A percentile compares a stretch with the other conserved stretches of the same genome.
phyloP scores from a whole-genome alignment of 1,284 basidiomycete species.

The Sanghuangporus sanghuang region DNA sequence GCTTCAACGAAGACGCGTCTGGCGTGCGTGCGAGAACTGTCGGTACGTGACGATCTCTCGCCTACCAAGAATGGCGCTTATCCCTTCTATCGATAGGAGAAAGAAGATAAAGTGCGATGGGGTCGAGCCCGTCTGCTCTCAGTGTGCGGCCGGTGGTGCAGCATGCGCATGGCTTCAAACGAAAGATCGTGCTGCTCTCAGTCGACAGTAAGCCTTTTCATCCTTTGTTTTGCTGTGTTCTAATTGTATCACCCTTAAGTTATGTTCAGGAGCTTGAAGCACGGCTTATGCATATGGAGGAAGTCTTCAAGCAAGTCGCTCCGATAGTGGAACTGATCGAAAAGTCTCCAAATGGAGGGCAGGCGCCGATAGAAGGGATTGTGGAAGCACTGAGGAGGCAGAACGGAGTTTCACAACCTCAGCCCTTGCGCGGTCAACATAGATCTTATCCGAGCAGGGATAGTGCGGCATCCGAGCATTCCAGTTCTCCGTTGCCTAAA shows the following conservation, averaged over 20 bases:
- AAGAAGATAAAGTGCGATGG: constrained; percentile 91
- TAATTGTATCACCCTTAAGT: constrained; percentile 34
- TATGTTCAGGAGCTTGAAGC: constrained; percentile 87
- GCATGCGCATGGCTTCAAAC: constrained; percentile 83
- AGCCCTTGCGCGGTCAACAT: not conserved
- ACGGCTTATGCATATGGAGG: constrained; percentile 78
- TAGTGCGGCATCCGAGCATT: constrained; percentile 28
- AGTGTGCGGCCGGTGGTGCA: constrained; percentile 65
- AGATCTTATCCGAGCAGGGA: constrained; percentile 3
- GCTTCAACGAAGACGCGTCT: constrained; percentile 69
- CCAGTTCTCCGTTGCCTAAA: constrained; percentile 13
- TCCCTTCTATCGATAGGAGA: constrained; percentile 40
- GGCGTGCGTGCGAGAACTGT: constrained; percentile 82
- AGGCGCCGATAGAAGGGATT: constrained; percentile 32
- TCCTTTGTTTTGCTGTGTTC: constrained; percentile 17
- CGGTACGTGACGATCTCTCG: constrained; percentile 43
- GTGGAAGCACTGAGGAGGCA: constrained; percentile 10
- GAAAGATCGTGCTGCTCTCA: constrained; percentile 79
- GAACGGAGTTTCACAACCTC: constrained; percentile 1
- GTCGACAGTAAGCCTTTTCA: constrained; percentile 63
- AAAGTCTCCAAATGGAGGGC: constrained; percentile 27
- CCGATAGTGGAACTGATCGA: constrained; percentile 70
- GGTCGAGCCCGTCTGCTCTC: constrained; percentile 76
- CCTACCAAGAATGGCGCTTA: not conserved
- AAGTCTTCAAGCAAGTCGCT: constrained; percentile 69